A percentile compares a stretch with the other conserved stretches of the same genome.
phyloP scores from a whole-genome alignment of 495 filamentous ascomycete genomes.

The Parathielavia appendiculata region DNA sequence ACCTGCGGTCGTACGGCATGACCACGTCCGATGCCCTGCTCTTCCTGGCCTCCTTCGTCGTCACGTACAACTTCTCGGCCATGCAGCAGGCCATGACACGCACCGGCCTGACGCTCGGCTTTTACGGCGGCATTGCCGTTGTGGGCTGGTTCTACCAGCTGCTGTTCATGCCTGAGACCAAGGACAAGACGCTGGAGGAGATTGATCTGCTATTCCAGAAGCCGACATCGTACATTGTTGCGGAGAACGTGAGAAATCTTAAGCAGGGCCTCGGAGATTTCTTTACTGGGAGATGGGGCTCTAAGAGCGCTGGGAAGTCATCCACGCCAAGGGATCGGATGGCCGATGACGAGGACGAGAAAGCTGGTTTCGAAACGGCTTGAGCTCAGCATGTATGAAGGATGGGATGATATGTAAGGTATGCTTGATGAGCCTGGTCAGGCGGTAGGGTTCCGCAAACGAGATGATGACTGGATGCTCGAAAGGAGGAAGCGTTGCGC shows the following conservation, averaged over 20 bases:
- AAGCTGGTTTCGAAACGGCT: too few relatives aligned
- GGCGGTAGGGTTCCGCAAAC: too few relatives aligned
- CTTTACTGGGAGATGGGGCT: neutral
- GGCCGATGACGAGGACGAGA: too few relatives aligned
- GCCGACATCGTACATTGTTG: neutral
- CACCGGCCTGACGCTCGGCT: constrained; percentile 6
- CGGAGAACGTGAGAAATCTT: constrained; percentile 5
- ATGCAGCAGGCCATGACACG: constrained; percentile 11
- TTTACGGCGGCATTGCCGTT: constrained; percentile 6
- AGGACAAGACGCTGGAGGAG: constrained; percentile 13
- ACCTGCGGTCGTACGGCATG: constrained; percentile 14
- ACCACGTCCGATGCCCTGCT: constrained; percentile 8
- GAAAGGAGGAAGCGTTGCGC: too few relatives aligned
- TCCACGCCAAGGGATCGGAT: too few relatives aligned
- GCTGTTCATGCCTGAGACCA: constrained; percentile 11
- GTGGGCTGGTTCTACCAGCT: constrained; percentile 12
- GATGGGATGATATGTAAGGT: too few relatives aligned
- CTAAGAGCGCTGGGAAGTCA: too few relatives aligned
- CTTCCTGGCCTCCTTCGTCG: constrained; percentile 9
- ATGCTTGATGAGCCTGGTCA: too few relatives aligned
- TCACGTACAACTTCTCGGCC: constrained; percentile 12
- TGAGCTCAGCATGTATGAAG: too few relatives aligned
- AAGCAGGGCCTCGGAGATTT: neutral
- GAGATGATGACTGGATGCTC: too few relatives aligned
- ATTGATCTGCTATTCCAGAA: constrained; percentile 7